Conservation (phyloP, 768 basidiomycete genomes). For the Mycena chlorophos region DNA sequence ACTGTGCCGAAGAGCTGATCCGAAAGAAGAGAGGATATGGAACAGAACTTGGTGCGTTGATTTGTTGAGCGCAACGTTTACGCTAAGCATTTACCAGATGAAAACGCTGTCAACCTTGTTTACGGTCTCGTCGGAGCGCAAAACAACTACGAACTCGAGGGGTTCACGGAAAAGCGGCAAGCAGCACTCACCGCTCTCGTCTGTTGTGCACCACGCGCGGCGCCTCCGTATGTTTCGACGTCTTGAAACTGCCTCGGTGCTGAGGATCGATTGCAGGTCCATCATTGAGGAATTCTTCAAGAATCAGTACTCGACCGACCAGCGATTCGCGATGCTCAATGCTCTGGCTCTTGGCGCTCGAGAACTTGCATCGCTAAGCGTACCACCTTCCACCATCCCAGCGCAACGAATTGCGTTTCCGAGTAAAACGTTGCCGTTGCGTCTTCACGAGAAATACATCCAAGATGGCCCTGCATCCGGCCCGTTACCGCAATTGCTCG, state of each 20-base stretch:
- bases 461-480: constrained; percentile 38
- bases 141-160: constrained; percentile 81
- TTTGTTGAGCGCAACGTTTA: background rate
- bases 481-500: constrained; percentile 59
- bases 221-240: constrained; percentile 68
- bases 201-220: constrained; percentile 71
- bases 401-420: constrained; percentile 60
- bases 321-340: constrained; percentile 83
- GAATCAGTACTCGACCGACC: constrained; percentile 85
- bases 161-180: constrained; percentile 76
- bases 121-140: constrained; percentile 73
- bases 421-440: constrained; percentile 73
- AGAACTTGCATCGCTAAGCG: constrained; percentile 62
- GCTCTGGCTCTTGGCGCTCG: constrained; percentile 84
- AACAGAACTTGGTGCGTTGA: constrained; percentile 75
- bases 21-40: constrained; percentile 83
- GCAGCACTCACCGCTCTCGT: constrained; percentile 78
- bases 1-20: constrained; percentile 79
- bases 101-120: constrained; percentile 84
- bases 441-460: constrained; percentile 71
- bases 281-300: constrained; percentile 93
- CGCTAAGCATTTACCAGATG: constrained; percentile 50
- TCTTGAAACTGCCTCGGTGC: background rate
- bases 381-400: constrained; percentile 37
- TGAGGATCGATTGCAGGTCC: constrained; percentile 44